Base-by-base conservation (phyloP, 768 basidiomycete species). In the Tylopilus intermedius region DNA sequence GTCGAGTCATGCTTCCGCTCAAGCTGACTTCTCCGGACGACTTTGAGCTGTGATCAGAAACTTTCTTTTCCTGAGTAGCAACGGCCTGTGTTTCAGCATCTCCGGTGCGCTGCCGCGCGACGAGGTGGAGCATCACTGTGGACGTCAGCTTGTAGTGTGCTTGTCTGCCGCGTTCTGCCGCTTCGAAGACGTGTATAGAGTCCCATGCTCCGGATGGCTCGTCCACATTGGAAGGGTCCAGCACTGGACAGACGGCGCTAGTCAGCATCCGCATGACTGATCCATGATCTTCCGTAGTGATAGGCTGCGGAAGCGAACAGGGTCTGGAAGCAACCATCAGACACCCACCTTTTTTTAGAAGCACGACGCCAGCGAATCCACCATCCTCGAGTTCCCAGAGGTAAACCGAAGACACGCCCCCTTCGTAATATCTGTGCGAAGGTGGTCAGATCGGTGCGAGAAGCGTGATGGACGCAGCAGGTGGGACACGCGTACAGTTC, bases 341-440 rank as follows among this genome's bases (percentile, higher is more conserved):
- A 24, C 14, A 67, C 77, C 54, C 53, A 94, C 94, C 79, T 74
- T 98, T 99, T 78, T 97, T 96, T 58, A 99, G 74, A 49, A 99
- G 72, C 1, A 98, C 96, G 2, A 95, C 95, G 9, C 96, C 96
- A 8, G 96, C 95, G 69, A 97, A 98, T 47, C 88, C 90, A 14
- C 90, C 91, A 62, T 98, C 94, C 53, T 97, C 95, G 26, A 94
- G 78, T 66, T 98, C 95, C 96, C 96, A 99, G 18, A 99, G 82
- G 71, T 94, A 99, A 14, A 96, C 95, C 22, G 90, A 93, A 26
- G 93, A 96, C 2, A 92, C 86, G 4, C 96, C 96, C n/a, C 95
- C 95, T 71, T 98, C 96, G 69, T 84, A 99, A 76, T 99, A 99
- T 79, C 88, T 90, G 58, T 61, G 45, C 38, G 33, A 26, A 29